Evolutionary conservation across 192 early-diverging fungal genomes (phyloP).

Genomic region (Coemansia sp.): DNA sequence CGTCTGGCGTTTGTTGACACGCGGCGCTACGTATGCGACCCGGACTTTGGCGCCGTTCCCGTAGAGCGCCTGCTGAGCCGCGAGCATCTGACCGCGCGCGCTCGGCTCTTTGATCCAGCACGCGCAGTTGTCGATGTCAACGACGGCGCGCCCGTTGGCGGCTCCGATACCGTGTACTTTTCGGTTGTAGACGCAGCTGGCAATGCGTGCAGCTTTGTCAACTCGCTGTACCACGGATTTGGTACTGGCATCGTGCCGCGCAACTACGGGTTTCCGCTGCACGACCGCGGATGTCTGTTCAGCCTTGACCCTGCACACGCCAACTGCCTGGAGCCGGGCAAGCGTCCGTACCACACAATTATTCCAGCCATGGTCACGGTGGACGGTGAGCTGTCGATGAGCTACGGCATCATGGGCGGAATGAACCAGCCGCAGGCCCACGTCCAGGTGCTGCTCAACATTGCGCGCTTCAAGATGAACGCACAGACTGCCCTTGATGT

Average conservation of each 20-base stretch:
- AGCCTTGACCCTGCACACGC: slow-evolving; percentile 56
- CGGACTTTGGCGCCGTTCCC: slow-evolving; percentile 50
- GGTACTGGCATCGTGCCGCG: slow-evolving; percentile 49
- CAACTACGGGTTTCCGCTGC: slow-evolving; percentile 64
- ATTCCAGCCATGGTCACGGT: slow-evolving; percentile 66
- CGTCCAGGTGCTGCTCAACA: slow-evolving; percentile 69
- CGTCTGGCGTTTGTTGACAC: slow-evolving; percentile 76
- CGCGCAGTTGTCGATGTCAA: slow-evolving; percentile 50
- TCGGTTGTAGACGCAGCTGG: slow-evolving; percentile 69
- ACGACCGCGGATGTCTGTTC: slow-evolving; percentile 68
- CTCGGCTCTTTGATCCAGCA: slow-evolving; percentile 52
- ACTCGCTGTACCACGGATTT: slow-evolving; percentile 54
- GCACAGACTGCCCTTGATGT: slow-evolving; percentile 67
- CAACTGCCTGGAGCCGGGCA: slow-evolving; percentile 62
- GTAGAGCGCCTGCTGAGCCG: slow-evolving; percentile 52
- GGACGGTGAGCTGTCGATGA: slow-evolving; percentile 2
- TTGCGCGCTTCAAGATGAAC: slow-evolving; percentile 54
- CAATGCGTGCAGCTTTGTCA: slow-evolving; percentile 79
- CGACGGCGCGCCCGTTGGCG: slow-evolving; percentile 59
- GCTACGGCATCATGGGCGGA: slow-evolving; percentile 62
- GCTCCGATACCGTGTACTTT: slow-evolving; percentile 73
- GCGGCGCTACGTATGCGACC: slow-evolving; percentile 64
- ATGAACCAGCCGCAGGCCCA: slow-evolving; percentile 86
- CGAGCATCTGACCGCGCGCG: slow-evolving; percentile 57
- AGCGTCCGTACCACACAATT: slow-evolving; percentile 79